phyloP scores from a whole-genome alignment of 1,139 yeast genomes.

The Nakaseomyces glabratus region DNA sequence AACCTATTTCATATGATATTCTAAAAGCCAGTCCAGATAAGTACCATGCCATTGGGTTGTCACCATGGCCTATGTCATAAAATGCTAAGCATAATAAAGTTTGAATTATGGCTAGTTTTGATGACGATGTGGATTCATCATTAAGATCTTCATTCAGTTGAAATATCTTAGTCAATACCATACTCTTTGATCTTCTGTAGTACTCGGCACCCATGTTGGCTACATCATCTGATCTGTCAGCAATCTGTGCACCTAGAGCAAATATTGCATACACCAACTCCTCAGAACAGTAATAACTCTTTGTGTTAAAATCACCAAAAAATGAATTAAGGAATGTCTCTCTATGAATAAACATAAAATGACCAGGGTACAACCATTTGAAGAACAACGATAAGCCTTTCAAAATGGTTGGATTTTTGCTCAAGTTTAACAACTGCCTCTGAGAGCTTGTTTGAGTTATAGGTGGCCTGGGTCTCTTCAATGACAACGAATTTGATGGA shows the following conservation, averaged over 20 bases:
- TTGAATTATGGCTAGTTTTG: constrained; percentile 34
- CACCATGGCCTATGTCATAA: constrained; percentile 49
- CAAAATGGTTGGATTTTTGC: constrained; percentile 38
- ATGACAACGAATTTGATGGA: constrained; percentile 24
- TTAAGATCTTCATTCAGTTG: constrained; percentile 27
- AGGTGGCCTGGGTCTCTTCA: constrained; percentile 11
- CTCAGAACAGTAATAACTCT: constrained; percentile 40
- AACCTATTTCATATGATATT: constrained; percentile 54
- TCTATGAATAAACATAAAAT: constrained; percentile 50
- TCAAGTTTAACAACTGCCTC: constrained; percentile 37
- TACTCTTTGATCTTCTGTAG: constrained; percentile 40
- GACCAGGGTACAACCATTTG: constrained; percentile 57
- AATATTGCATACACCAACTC: constrained; percentile 46
- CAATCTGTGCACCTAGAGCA: constrained; percentile 47
- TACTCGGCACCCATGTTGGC: constrained; percentile 36
- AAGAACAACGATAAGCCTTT: constrained; percentile 41
- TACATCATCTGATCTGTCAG: constrained; percentile 35
- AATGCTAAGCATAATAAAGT: constrained; percentile 44
- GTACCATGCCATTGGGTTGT: constrained; percentile 54
- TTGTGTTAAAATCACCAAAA: constrained; percentile 40
- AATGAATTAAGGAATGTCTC: constrained; percentile 51
- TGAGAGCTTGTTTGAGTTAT: constrained; percentile 8
- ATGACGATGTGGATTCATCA: constrained; percentile 24
- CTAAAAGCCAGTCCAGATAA: constrained; percentile 52
- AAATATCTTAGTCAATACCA: constrained; percentile 37